phyloP scores from a whole-genome alignment of 495 filamentous ascomycete genomes.

The Talaromyces liani region DNA sequence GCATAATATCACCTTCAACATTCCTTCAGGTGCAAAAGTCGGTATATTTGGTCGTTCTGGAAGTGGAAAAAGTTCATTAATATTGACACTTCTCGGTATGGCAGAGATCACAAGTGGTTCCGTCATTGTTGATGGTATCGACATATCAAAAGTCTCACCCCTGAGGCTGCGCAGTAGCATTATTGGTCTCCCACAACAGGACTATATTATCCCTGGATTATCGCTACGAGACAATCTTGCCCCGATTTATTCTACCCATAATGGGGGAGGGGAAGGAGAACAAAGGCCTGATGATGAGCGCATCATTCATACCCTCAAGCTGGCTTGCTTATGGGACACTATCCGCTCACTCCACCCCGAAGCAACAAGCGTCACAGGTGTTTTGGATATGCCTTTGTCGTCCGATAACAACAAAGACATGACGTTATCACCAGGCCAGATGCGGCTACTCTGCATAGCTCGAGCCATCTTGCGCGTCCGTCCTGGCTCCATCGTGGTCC shows the following conservation, averaged over 20 bases:
- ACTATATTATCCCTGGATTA: neutral
- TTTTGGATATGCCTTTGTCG: neutral
- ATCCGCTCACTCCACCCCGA: neutral
- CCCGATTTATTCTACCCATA: neutral
- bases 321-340: neutral
- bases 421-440: neutral
- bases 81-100: conserved; percentile 47
- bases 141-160: conserved; percentile 34
- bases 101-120: conserved; percentile 33
- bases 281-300: neutral
- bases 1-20: conserved; percentile 18
- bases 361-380: neutral
- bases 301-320: neutral
- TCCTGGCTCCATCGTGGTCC: conserved; percentile 18
- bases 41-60: conserved; percentile 29
- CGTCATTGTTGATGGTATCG: conserved; percentile 39
- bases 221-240: neutral
- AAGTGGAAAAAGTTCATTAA: conserved; percentile 41
- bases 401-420: neutral
- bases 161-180: neutral
- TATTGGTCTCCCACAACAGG: conserved; percentile 1
- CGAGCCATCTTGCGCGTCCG: conserved; percentile 18
- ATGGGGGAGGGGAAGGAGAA: neutral
- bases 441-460: neutral
- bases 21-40: conserved; percentile 23